Base-by-base conservation (phyloP, 331 rosid genomes). In the Rhamnella rubrinervis region DNA sequence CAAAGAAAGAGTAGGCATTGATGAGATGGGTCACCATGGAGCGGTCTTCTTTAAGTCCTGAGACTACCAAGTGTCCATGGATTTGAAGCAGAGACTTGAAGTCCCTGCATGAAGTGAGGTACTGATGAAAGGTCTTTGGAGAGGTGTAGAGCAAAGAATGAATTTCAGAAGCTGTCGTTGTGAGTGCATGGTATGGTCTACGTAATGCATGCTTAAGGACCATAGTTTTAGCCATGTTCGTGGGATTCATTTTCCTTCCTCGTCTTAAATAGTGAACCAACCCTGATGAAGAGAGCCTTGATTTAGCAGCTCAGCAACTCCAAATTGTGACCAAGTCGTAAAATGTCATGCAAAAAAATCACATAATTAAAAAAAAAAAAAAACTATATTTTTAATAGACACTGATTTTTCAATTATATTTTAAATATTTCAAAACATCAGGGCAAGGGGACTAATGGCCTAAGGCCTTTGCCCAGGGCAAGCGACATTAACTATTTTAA, bases 31-130 rank as follows among this genome's bases (percentile, higher is more conserved):
- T 52, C 55, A 57, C 16, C 9, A 63, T 68, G 59, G 68, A 63
- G 68, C 71, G 71, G 66, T 83, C 67, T 1, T 67, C 72, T 26
- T 64, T 67, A 41, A 85, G 65, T 47, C 91, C 87, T 13, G 88
- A 82, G 39, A 85, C 82, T 66, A 84, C 12, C 49, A 90, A 63
- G 35, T 50, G 84, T 61, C 83, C 82, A 61, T 90, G 89, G 71
- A 87, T 69, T 85, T 85, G 95, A 68, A 78, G 83, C 39, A 85
- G 72, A 61, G 82, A 74, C 74, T 85, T 84, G 60, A 85, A 69
- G 72, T 82, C 65, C 74, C 82, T 71, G 75, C 92, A 87, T 15
- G 87, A 79, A 67, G 74, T 66, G 47, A 85, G 78, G 28, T 31
- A 31, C 35, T 83, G 82, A 39, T 69, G 76, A 78, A 77, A 75